Base-by-base conservation (phyloP, 108 stramenopile species). In the Cyclotella atomus region DNA sequence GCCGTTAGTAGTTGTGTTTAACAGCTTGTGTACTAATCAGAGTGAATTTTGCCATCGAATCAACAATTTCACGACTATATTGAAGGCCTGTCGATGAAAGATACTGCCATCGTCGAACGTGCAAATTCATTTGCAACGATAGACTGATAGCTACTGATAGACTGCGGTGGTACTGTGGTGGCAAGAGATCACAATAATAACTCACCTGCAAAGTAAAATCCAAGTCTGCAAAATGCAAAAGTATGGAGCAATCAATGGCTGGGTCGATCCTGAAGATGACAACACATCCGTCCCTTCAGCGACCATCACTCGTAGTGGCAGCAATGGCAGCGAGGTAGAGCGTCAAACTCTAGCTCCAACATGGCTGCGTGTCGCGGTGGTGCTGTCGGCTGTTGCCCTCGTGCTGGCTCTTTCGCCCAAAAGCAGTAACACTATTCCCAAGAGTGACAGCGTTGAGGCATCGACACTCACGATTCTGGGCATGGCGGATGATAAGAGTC, bases 401-500 rank as follows among this genome's bases (percentile, higher is more conserved):
- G 29, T 65, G 14, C 17, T 47, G 2, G 19, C 23, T 7, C 29
- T 65, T 30, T 61, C 36, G 0, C 60, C 60, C n/a, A 61, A 61
- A n/a, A 21, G 57, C 16, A 19, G 9, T 25, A 33, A 15, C 9
- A 23, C 52, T 53, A 24, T 10, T 17, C 23, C 3, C 20, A 23
- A n/a, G 6, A 29, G 38, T 7, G 38, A 41, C 20, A 61, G 38
- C 36, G 23, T 41, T 21, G 19, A 3, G 7, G 60, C 60, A 9
- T 61, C 60, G 10, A 61, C 60, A 1, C 19, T 52, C 15, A 54
- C 32, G 33, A 38, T 68, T 20, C 19, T 68, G 7, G 52, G 35
- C 33, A 38, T 54, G 47, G 21, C n/a, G 6, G 47, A 65, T 32
- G 47, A 54, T 35, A 38, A 68, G n/a, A n/a, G n/a, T n/a, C n/a